Evolutionary conservation across 2,329 filamentous ascomycete species (phyloP).

Genomic region (Cryphonectria carpinicola): DNA sequence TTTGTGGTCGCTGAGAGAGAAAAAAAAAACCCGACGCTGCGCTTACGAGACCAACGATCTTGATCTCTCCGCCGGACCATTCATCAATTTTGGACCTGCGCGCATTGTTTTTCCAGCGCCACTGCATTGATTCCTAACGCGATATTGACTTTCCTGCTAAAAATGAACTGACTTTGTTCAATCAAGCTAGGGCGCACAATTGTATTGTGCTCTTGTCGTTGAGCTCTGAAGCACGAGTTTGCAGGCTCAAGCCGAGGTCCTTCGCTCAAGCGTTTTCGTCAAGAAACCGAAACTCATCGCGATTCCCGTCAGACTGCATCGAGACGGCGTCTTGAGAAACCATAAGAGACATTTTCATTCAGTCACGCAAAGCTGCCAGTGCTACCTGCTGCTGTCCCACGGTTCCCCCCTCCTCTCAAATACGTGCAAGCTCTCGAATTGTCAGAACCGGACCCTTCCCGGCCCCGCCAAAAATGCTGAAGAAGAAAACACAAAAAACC

Average conservation of each 20-base stretch:
- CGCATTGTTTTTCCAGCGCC: slow-evolving; percentile 10
- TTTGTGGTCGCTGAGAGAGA: slow-evolving; percentile 5
- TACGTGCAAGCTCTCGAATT: slow-evolving; percentile 22
- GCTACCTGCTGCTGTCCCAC: slow-evolving; percentile 17
- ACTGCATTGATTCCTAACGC: slow-evolving; percentile 13
- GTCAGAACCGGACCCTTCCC: slow-evolving; percentile 13
- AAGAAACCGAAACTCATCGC: neutral
- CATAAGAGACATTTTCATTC: slow-evolving; percentile 18
- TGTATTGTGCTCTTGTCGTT: slow-evolving; percentile 3
- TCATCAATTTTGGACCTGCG: slow-evolving; percentile 9
- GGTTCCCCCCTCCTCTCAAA: slow-evolving; percentile 3
- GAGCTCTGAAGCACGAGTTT: neutral
- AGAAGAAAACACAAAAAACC: slow-evolving; percentile 18
- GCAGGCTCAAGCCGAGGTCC: neutral
- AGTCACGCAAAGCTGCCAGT: slow-evolving; percentile 20
- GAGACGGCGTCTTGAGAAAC: neutral
- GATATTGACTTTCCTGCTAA: slow-evolving; percentile 1
- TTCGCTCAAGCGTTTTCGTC: neutral
- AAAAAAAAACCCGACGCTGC: slow-evolving; percentile 9
- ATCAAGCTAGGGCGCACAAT: slow-evolving; percentile 20
- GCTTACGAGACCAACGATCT: slow-evolving; percentile 14
- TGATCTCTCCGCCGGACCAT: slow-evolving; percentile 11
- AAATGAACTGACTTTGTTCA: slow-evolving; percentile 16
- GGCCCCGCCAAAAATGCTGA: slow-evolving; percentile 20
- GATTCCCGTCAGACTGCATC: slow-evolving; percentile 12